phyloP scores from a whole-genome alignment of 208 protist genomes.

The Crithidia thermophila region DNA sequence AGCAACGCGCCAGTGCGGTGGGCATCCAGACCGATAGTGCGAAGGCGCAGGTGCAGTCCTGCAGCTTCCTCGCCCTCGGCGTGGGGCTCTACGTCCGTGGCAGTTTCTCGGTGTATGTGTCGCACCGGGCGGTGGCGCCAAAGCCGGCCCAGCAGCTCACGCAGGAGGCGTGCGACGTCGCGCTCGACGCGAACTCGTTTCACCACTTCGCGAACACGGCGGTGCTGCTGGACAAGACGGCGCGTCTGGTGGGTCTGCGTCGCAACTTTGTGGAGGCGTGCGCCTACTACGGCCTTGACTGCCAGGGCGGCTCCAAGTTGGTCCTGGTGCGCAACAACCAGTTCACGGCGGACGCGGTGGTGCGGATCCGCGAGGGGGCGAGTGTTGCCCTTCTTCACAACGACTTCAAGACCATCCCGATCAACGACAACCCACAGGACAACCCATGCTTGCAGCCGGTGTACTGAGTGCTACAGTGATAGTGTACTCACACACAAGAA shows the following conservation, averaged over 20 bases:
- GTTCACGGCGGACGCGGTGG: slow-evolving; percentile 47
- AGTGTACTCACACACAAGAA: background rate
- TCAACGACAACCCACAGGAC: slow-evolving; percentile 55
- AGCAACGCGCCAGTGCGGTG: slow-evolving; percentile 31
- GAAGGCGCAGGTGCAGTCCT: slow-evolving; percentile 40
- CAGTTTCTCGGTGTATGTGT: slow-evolving; percentile 16
- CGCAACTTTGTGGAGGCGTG: slow-evolving; percentile 62
- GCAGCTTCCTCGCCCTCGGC: slow-evolving; percentile 52
- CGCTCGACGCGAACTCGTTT: slow-evolving; percentile 30
- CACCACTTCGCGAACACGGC: slow-evolving; percentile 65
- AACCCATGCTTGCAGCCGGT: slow-evolving; percentile 71
- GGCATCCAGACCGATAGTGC: slow-evolving; percentile 62
- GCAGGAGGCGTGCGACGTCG: slow-evolving; percentile 4
- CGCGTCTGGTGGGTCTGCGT: slow-evolving; percentile 53
- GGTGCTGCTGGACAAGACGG: slow-evolving; percentile 54
- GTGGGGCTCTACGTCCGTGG: slow-evolving; percentile 49
- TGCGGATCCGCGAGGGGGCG: slow-evolving; percentile 64
- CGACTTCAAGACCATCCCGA: slow-evolving; percentile 52
- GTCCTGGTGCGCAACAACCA: slow-evolving; percentile 68
- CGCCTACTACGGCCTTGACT: slow-evolving; percentile 84
- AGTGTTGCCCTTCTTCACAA: slow-evolving; percentile 70
- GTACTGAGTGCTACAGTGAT: slow-evolving; percentile 60
- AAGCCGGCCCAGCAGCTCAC: slow-evolving; percentile 19
- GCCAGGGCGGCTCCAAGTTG: slow-evolving; percentile 39
- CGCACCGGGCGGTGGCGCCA: background rate